Percentiles rank a stretch among this genome's conserved stretches.
phyloP scores from a whole-genome alignment of 805 yeast genomes.

The Ogataea minuta region DNA sequence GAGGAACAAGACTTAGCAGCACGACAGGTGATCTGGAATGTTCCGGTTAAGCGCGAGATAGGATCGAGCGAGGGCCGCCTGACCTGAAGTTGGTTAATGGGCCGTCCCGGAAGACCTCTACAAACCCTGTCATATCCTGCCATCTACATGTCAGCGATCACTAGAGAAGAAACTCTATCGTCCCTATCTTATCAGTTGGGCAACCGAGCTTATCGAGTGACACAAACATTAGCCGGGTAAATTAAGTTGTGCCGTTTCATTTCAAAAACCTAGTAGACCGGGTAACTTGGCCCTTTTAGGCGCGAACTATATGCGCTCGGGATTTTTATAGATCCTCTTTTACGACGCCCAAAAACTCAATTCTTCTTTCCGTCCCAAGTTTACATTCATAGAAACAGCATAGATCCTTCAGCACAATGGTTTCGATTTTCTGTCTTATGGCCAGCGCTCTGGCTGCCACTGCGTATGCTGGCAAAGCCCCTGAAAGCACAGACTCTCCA shows the following conservation, averaged over 20 bases:
- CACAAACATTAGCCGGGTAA: too few relatives aligned
- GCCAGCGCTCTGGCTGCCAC: conserved; percentile 15
- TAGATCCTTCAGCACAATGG: conserved; percentile 16
- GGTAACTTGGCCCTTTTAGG: conserved; percentile 10
- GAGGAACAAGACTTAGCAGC: not conserved
- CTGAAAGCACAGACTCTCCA: conserved; percentile 49
- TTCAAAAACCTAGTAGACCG: not conserved
- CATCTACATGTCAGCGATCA: not conserved
- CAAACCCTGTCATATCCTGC: too few relatives aligned
- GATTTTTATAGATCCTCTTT: conserved; percentile 3
- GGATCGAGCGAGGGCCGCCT: too few relatives aligned
- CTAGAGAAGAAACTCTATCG: not conserved
- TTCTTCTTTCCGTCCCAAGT: not conserved
- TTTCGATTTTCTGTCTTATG: conserved; percentile 16
- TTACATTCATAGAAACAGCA: conserved; percentile 5
- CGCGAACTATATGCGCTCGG: conserved; percentile 6
- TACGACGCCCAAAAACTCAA: conserved; percentile 1
- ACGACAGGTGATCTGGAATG: not conserved
- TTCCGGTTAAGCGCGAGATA: too few relatives aligned
- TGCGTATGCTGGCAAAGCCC: conserved; percentile 44
- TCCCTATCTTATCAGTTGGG: conserved; percentile 10
- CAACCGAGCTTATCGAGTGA: conserved; percentile 5
- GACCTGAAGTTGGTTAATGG: too few relatives aligned
- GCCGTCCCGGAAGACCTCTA: too few relatives aligned
- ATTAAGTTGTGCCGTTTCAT: too few relatives aligned